Percentiles rank a stretch among this genome's conserved stretches.
Evolutionary conservation across 2,329 filamentous ascomycete genomes (phyloP).

Genomic region (Trematosphaeria pertusa): DNA sequence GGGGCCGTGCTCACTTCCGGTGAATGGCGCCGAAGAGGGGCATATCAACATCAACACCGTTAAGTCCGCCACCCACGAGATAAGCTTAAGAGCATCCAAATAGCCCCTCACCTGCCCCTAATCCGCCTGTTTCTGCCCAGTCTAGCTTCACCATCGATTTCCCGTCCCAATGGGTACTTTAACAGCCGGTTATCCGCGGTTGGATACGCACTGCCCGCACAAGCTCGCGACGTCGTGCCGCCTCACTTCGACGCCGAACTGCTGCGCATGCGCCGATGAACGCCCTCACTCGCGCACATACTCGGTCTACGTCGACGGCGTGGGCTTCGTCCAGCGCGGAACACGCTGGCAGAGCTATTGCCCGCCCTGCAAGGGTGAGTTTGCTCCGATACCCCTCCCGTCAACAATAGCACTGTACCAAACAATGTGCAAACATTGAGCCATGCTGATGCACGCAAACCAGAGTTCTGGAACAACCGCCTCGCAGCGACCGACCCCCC

Average conservation of each 20-base stretch:
- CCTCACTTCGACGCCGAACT: slow-evolving; percentile 48
- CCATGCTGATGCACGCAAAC: slow-evolving; percentile 11
- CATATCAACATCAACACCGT: no score
- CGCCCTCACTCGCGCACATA: slow-evolving; percentile 53
- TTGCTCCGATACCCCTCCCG: not conserved
- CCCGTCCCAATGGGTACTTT: slow-evolving; percentile 45
- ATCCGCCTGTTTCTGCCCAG: not conserved
- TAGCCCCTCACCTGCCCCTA: not conserved
- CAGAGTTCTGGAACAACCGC: slow-evolving; percentile 58
- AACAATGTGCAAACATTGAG: not conserved
- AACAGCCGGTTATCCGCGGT: slow-evolving; percentile 45
- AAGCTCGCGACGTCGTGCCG: slow-evolving; percentile 52
- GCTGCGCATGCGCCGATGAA: slow-evolving; percentile 52
- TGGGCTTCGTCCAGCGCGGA: slow-evolving; percentile 57
- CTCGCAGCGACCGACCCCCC: slow-evolving; percentile 51
- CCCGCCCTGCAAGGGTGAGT: slow-evolving; percentile 57
- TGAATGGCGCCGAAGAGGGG: no score
- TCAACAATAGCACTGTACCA: not conserved
- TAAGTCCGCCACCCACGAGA: not conserved
- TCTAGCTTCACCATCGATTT: not conserved
- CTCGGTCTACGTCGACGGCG: slow-evolving; percentile 57
- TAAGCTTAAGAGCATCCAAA: not conserved
- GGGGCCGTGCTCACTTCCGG: no score
- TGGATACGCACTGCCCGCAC: slow-evolving; percentile 48
- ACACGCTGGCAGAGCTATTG: slow-evolving; percentile 60